Base-by-base conservation (phyloP, 2,329 filamentous ascomycete species). In the Zarea fungicola region DNA sequence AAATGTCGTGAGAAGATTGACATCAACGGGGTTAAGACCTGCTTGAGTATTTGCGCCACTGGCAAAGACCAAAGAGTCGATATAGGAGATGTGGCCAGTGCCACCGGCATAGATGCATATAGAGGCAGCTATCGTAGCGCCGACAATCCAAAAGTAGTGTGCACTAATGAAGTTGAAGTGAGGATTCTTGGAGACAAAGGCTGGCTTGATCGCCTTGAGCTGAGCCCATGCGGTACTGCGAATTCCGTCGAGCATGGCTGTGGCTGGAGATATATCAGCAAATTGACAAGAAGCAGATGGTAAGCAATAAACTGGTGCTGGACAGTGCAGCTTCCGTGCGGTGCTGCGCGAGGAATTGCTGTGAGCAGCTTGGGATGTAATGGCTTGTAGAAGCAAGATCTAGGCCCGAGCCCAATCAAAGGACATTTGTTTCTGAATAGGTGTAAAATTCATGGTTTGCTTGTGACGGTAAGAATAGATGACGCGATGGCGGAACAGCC, bases 61-160 rank as follows among this genome's bases (percentile, higher is more conserved):
- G n/a, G 86, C 80, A 58, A 96, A 89, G 74, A 95, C 89, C 14
- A 99, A 77, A 3, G 90, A 84, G 72, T 99, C 91, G 58, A 93
- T 87, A 61, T 95, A 99, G 2, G 66, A 54, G 51, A 96, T 65
- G 14, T 81, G 69, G 22, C 80, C 79, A 4, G 71, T 72, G 37
- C 70, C 72, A 16, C 71, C 62, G 16, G 77, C 79, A 58, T 81
- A 96, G 16, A 99, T 66, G 43, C 95, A 74, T 55, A 96, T 71
- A 1, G 91, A 96, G 14, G 82, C 83, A 40, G 91, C 44, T 2
- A 99, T 72, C 5, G 80, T 75, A 65, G 87, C 80, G 52, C 78
- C 73, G 49, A 96, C 77, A 54, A 99, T 85, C 71, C 89, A 96
- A 50, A 85, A 76, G 64, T 97, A 95, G 62, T 95, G 89, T 14